Evolutionary conservation across 2,329 filamentous ascomycete species (phyloP).

Genomic region (Colletotrichum graminicola): DNA sequence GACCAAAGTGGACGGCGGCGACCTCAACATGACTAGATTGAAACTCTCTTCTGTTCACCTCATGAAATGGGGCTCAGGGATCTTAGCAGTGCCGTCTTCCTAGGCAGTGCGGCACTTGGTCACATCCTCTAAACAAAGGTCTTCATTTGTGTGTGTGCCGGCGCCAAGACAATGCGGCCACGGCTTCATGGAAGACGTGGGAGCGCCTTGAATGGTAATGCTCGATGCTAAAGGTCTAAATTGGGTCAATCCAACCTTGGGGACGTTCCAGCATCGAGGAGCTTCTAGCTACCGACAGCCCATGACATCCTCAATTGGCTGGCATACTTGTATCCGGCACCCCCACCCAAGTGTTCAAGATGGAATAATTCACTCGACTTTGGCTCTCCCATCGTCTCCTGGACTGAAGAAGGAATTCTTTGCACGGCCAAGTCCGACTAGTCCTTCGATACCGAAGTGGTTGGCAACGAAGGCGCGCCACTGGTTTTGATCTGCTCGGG

Average conservation of each 20-base stretch:
- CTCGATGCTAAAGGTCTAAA: not conserved
- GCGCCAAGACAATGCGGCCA: not conserved
- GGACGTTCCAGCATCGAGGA: not conserved
- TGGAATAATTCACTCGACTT: not conserved
- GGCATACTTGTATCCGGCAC: not conserved
- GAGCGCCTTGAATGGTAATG: not conserved
- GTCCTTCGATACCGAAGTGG: not conserved
- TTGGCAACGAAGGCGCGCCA: not conserved
- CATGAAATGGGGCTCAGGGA: not conserved
- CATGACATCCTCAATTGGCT: slow-evolving; percentile 1
- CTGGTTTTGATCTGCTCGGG: not conserved
- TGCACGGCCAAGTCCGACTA: not conserved
- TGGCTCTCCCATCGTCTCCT: not conserved
- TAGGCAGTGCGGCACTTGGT: not conserved
- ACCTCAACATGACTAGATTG: not conserved
- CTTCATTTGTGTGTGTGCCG: not conserved
- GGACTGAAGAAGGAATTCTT: not conserved
- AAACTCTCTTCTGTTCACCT: not conserved
- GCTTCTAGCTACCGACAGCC: not conserved
- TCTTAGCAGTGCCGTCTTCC: not conserved
- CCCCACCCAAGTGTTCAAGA: not conserved
- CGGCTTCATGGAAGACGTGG: not conserved
- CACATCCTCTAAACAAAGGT: not conserved
- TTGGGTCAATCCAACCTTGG: not conserved
- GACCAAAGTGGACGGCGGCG: not conserved